Conservation (phyloP, 106 monocot genomes). For the Dendrobium officinale region DNA sequence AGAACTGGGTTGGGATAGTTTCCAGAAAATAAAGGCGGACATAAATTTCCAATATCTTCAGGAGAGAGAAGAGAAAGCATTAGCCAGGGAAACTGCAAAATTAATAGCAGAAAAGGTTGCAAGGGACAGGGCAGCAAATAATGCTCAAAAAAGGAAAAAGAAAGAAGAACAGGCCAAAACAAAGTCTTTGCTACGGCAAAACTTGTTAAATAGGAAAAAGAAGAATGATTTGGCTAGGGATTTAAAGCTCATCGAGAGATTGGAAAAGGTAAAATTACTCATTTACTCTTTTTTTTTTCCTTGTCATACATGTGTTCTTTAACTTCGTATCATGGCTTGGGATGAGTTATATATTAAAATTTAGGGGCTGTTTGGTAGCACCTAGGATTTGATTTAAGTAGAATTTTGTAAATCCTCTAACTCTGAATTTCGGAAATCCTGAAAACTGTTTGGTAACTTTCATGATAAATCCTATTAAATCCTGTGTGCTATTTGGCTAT, state of each 20-base stretch:
- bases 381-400: too few species aligned
- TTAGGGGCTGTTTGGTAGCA: too few species aligned
- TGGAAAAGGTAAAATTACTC: conserved; percentile 40
- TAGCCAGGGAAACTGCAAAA: conserved; percentile 35
- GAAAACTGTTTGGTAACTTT: too few species aligned
- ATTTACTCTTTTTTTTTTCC: not conserved
- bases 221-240: conserved; percentile 19
- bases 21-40: conserved; percentile 47
- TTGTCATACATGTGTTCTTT: too few species aligned
- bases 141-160: conserved; percentile 24
- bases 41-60: conserved; percentile 27
- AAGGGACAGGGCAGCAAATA: conserved; percentile 36
- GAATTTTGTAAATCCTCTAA: too few species aligned
- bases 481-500: too few species aligned
- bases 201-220: conserved; percentile 13
- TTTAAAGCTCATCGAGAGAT: conserved; percentile 45
- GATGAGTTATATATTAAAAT: too few species aligned
- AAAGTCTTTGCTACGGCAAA: conserved; percentile 21
- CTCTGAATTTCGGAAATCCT: too few species aligned
- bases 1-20: conserved; percentile 74
- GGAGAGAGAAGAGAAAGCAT: conserved; percentile 34
- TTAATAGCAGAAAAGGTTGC: conserved; percentile 39
- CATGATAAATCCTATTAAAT: too few species aligned
- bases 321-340: too few species aligned
- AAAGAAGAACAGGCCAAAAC: conserved; percentile 19